Evolutionary conservation across 495 filamentous ascomycete species (phyloP).

Genomic region (Penicillium desertorum): DNA sequence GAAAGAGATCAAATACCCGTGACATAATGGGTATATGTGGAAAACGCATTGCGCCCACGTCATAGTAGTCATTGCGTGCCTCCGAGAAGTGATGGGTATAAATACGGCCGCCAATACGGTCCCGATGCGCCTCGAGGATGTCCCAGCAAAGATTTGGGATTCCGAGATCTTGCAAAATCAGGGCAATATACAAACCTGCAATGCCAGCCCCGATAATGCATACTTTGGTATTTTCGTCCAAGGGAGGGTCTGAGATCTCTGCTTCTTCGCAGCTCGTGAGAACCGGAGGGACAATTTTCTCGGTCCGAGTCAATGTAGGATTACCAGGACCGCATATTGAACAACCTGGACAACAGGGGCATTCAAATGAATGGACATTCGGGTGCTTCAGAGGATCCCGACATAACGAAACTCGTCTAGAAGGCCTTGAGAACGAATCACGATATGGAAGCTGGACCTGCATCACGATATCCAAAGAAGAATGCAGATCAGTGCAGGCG

Average conservation of each 20-base stretch:
- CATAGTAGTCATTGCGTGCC: background rate
- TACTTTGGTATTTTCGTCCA: too few species aligned
- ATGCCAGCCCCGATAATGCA: background rate
- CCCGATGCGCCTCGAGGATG: background rate
- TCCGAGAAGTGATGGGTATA: constrained; percentile 1
- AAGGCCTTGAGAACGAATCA: background rate
- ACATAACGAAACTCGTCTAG: background rate
- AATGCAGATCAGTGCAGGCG: background rate
- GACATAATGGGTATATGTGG: background rate
- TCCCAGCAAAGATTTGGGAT: background rate
- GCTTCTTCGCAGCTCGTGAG: too few species aligned
- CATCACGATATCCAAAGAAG: background rate
- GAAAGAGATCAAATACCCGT: constrained; percentile 1
- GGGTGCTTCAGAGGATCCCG: too few species aligned
- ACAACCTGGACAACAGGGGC: too few species aligned
- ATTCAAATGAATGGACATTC: too few species aligned
- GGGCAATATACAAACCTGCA: background rate
- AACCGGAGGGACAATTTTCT: too few species aligned
- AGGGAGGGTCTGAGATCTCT: too few species aligned
- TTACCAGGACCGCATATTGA: too few species aligned
- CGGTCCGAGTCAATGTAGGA: too few species aligned
- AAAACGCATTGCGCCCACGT: background rate
- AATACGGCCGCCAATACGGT: background rate
- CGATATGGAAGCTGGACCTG: background rate
- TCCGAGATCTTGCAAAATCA: background rate